Evolutionary conservation across 345 rosid species (phyloP), one percentile per base, ranked within the genome.

Genomic region (Arabidopsis suecica): DNA sequence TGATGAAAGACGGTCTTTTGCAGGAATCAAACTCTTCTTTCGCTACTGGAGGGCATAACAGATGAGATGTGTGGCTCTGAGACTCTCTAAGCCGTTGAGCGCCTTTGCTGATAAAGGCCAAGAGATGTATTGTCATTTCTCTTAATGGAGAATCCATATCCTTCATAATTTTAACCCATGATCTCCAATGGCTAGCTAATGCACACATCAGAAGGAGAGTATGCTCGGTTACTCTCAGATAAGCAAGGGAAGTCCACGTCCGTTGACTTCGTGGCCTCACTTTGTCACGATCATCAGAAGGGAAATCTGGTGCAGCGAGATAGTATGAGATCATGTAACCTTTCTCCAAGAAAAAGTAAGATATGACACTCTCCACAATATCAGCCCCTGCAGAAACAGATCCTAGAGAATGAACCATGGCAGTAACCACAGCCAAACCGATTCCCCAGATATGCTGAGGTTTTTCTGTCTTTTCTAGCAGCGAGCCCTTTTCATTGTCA

Each of bases 61-160:
- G 82, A 60, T 85, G 88, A 13, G 75, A 81, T 65, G 69, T 69
- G 78, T 78, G 77, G 69, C 83, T 65, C 36, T 83, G 68, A 70
- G 86, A 82, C 82, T 86, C 98, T 71, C 88, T 86, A 9, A 80
- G 59, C 44, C 86, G 84, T 73, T 85, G 91, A 70, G 78, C 78
- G 55, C 97, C 97, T 64, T 86, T 79, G 84, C 96, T 94, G 68
- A 91, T 81, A 78, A 88, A 91, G 76, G 97, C 96, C 76, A 94
- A 74, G 5, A 91, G 84, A 81, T 91, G 98, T 72, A 94, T 85
- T 73, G 89, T 78, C 77, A 81, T 90, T 85, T 94, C 96, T 78
- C 95, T 81, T 69, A 90, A 69, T 42, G 84, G 88, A n/a, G 93
- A 84, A 80, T 89, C 95, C 80, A 79, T 77, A 42, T 90, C 93